Evolutionary conservation across 1,284 basidiomycete genomes (phyloP), one percentile per base, ranked within the genome.

Genomic region (Grifola frondosa): DNA sequence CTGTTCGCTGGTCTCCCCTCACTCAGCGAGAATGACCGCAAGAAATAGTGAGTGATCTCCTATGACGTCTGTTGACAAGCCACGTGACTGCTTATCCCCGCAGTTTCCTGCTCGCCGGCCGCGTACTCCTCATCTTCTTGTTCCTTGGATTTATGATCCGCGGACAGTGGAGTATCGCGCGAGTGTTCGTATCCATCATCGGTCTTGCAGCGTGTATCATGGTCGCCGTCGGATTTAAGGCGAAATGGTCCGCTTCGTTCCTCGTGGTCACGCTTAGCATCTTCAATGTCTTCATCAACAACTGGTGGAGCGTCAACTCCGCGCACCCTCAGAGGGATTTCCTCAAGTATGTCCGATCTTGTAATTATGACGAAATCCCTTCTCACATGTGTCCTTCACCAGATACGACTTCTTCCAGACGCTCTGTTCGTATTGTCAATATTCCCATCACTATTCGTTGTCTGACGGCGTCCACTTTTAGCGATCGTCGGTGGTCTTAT

Each of bases 161-260:
- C 64, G 95, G 95, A 42, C 72, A 81, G 64, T 98, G 95, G 94
- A 87, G 80, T 52, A 71, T 97, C 53, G 79, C 78, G 17, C 89
- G 95, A 49, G 78, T 94, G 8, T 71, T 96, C 47, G 88, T 97
- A 42, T 94, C 92, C 24, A 73, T 97, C 52, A 65, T 96, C 51
- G 92, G 92, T 44, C 77, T 97, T 34, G 87, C 79, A n/a, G 95
- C 96, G 1, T 98, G 96, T 64, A 68, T 84, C 60, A 97, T 97
- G 92, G 95, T 99, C 41, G 97, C 95, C 9, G 80, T 99, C 50
- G 97, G 97, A 37, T 99, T 98, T 83, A 99, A 99, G 74, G 96
- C 97, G 59, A 96, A 97, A 68, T 97, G 94, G 92, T 93, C 91
- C 12, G 96, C 96, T 3, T 81, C 84, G n/a, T 98, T 99, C 84